Conservation (phyloP, 257 asterid species). For the Lantana camara region DNA sequence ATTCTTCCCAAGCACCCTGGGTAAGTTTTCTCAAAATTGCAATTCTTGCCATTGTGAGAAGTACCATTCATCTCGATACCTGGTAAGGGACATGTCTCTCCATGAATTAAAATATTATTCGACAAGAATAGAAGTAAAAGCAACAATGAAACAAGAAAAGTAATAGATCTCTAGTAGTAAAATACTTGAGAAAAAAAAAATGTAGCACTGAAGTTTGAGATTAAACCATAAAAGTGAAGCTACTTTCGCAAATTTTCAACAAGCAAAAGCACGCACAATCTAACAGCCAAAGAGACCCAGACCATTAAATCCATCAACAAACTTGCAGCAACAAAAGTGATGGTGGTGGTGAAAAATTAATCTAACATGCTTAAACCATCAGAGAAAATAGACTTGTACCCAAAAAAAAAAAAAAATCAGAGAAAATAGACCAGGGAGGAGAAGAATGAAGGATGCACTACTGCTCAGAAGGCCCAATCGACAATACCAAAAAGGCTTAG, state of each 20-base stretch:
- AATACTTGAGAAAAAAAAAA: conserved; percentile 9
- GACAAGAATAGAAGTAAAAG: conserved; percentile 13
- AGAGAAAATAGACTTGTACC: no score
- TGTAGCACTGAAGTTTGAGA: conserved; percentile 20
- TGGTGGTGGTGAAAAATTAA: no score
- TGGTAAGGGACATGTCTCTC: conserved; percentile 27
- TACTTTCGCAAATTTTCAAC: conserved; percentile 3
- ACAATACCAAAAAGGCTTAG: conserved; percentile 29
- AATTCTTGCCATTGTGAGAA: conserved; percentile 47
- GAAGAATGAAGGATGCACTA: conserved; percentile 6
- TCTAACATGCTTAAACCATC: no score
- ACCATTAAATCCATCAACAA: no score
- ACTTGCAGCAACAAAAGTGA: no score
- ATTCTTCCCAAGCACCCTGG: conserved; percentile 92
- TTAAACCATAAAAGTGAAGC: conserved; percentile 9
- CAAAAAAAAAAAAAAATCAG: no score
- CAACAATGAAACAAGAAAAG: conserved; percentile 16
- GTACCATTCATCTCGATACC: conserved; percentile 77
- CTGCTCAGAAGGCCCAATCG: conserved; percentile 13
- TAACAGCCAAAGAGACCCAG: no score
- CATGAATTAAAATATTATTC: conserved; percentile 19
- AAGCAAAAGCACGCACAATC: no score
- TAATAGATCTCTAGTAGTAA: conserved; percentile 22
- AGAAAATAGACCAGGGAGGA: not conserved
- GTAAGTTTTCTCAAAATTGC: conserved; percentile 50